Evolutionary conservation across 257 asterid species (phyloP).

Genomic region (Eucommia ulmoides): DNA sequence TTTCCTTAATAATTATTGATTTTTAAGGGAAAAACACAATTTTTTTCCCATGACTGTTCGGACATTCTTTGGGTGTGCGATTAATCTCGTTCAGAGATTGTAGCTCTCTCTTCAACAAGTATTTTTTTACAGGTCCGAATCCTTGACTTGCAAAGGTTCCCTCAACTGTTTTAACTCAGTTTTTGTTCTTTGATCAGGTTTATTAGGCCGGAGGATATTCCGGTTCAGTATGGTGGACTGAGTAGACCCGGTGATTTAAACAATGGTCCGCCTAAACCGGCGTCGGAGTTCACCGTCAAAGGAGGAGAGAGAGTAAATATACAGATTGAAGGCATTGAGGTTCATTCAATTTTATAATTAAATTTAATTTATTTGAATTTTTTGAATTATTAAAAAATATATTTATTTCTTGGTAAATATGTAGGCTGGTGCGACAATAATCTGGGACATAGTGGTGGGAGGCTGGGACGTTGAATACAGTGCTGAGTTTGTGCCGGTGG

Average conservation of each 20-base stretch:
- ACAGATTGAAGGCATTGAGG: conserved; percentile 97
- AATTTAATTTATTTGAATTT: not conserved
- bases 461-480: conserved; percentile 85
- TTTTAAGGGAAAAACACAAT: no score
- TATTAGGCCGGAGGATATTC: conserved; percentile 68
- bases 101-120: no score
- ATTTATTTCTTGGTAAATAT: not conserved
- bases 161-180: no score
- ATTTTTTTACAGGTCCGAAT: no score
- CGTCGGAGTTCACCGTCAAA: conserved; percentile 70
- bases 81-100: no score
- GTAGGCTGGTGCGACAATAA: conserved; percentile 61
- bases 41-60: no score
- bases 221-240: conserved; percentile 82
- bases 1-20: no score
- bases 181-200: conserved; percentile 53
- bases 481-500: conserved; percentile 59
- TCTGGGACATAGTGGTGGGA: conserved; percentile 88
- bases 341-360: conserved; percentile 7
- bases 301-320: conserved; percentile 93
- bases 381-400: no score
- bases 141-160: no score
- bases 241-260: conserved; percentile 50
- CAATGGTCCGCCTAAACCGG: conserved; percentile 65
- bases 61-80: no score